Evolutionary conservation across 2,329 filamentous ascomycete species (phyloP).

Genomic region (Aspergillus sp.): DNA sequence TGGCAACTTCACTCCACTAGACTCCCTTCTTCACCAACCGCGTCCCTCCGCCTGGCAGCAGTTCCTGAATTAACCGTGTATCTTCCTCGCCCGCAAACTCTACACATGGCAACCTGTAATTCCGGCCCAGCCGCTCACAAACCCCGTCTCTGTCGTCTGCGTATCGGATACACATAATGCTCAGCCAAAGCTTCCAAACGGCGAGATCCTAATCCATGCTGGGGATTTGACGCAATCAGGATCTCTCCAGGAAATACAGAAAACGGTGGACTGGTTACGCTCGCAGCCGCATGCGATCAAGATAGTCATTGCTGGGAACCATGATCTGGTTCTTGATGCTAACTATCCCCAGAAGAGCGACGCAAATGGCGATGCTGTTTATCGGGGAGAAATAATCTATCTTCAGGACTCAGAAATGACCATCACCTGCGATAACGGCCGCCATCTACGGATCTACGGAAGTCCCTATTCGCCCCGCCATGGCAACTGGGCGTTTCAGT

Average conservation of each 20-base stretch:
- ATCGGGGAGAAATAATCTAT: conserved; percentile 62
- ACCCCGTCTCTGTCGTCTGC: conserved; percentile 14
- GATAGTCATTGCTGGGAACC: conserved; percentile 74
- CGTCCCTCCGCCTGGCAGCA: conserved; percentile 3
- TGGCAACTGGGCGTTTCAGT: conserved; percentile 71
- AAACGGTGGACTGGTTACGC: conserved; percentile 68
- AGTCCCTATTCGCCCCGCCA: conserved; percentile 66
- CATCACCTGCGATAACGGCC: conserved; percentile 51
- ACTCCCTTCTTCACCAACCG: background rate
- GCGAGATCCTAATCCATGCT: conserved; percentile 39
- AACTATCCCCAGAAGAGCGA: conserved; percentile 35
- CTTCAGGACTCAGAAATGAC: conserved; percentile 59
- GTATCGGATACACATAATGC: conserved; percentile 27
- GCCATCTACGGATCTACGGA: conserved; percentile 63
- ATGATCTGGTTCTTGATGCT: conserved; percentile 71
- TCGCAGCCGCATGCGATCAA: conserved; percentile 66
- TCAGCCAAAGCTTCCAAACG: conserved; percentile 15
- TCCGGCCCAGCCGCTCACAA: conserved; percentile 7
- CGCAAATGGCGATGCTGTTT: conserved; percentile 40
- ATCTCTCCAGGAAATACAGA: conserved; percentile 61
- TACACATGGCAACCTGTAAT: conserved; percentile 1
- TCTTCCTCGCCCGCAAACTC: conserved; percentile 2
- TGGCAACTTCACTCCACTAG: background rate
- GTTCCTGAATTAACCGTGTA: conserved; percentile 1
- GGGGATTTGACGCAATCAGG: conserved; percentile 52